Conservation (phyloP, 768 basidiomycete genomes). For the Amyloporia xantha region DNA sequence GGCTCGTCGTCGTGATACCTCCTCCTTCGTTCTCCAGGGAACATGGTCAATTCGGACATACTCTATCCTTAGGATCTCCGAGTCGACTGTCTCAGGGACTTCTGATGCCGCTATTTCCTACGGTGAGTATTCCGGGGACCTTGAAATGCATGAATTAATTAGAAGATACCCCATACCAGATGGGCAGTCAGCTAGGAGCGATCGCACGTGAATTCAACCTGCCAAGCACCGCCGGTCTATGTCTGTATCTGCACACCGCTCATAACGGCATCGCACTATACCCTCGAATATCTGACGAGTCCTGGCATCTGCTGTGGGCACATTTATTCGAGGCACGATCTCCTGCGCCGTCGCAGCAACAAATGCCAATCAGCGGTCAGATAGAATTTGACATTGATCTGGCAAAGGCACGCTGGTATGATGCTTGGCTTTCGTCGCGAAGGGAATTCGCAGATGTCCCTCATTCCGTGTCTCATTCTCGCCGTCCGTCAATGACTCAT, state of each 20-base stretch:
- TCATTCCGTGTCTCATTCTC: constrained; percentile 30
- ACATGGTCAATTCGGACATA: constrained; percentile 52
- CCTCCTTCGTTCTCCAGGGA: constrained; percentile 51
- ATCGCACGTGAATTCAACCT: constrained; percentile 81
- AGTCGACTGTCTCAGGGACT: constrained; percentile 62
- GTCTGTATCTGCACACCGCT: constrained; percentile 65
- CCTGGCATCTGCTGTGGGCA: constrained; percentile 68
- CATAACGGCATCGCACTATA: constrained; percentile 50
- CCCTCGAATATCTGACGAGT: constrained; percentile 73
- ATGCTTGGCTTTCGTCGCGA: constrained; percentile 53
- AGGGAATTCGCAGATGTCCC: constrained; percentile 37
- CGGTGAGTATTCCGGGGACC: constrained; percentile 34
- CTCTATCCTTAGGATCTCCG: constrained; percentile 49
- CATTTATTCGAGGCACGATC: constrained; percentile 45
- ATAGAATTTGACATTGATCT: constrained; percentile 87
- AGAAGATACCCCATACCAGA: constrained; percentile 33
- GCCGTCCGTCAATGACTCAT: constrained; percentile 37
- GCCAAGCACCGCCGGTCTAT: constrained; percentile 69
- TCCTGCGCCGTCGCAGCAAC: constrained; percentile 25
- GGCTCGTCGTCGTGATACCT: constrained; percentile 63
- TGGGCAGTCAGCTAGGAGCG: constrained; percentile 69
- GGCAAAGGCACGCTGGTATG: constrained; percentile 71
- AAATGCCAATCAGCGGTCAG: constrained; percentile 62
- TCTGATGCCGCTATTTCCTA: constrained; percentile 69
- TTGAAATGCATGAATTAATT: not conserved